A percentile compares a stretch with the other conserved stretches of the same genome.
Evolutionary conservation across 2,329 filamentous ascomycete genomes (phyloP).

Genomic region (Pseudophaeomoniella oleicola): DNA sequence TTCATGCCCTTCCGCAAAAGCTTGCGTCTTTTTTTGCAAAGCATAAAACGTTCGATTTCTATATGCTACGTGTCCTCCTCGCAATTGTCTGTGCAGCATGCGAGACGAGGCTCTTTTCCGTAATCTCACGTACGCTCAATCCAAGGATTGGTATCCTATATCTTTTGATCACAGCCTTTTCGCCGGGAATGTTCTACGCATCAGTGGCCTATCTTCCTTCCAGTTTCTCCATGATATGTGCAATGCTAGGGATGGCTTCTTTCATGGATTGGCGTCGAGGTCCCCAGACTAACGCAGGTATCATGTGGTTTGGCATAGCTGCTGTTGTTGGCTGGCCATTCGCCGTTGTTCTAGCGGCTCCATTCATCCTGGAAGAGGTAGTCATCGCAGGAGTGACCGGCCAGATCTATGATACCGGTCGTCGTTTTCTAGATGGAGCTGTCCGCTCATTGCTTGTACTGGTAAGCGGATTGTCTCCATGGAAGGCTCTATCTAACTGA

Average conservation of each 20-base stretch:
- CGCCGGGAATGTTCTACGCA: conserved; percentile 87
- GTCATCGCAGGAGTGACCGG: conserved; percentile 38
- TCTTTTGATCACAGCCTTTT: conserved; percentile 59
- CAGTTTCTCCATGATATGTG: conserved; percentile 92
- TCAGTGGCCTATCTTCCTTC: conserved; percentile 78
- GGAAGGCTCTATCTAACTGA: conserved; percentile 9
- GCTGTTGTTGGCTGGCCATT: conserved; percentile 91
- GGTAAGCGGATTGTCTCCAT: conserved; percentile 32
- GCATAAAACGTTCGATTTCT: conserved; percentile 56
- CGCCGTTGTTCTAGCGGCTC: conserved; percentile 63
- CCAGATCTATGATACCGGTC: conserved; percentile 44
- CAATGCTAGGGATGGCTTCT: conserved; percentile 68
- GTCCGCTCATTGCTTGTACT: conserved; percentile 53
- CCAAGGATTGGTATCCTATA: conserved; percentile 76
- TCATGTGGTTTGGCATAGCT: conserved; percentile 81
- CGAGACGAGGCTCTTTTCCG: conserved; percentile 68
- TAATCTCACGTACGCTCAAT: conserved; percentile 62
- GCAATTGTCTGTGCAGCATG: conserved; percentile 65
- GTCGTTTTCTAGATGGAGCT: conserved; percentile 52
- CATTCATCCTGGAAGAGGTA: conserved; percentile 67
- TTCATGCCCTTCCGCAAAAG: conserved; percentile 63
- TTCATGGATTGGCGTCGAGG: conserved; percentile 85
- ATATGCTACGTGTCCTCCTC: conserved; percentile 63
- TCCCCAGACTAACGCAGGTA: conserved; percentile 64
- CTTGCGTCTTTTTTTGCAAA: conserved; percentile 41